Base-by-base conservation (phyloP, 2,329 filamentous ascomycete species). In the Didymella keratinophila region DNA sequence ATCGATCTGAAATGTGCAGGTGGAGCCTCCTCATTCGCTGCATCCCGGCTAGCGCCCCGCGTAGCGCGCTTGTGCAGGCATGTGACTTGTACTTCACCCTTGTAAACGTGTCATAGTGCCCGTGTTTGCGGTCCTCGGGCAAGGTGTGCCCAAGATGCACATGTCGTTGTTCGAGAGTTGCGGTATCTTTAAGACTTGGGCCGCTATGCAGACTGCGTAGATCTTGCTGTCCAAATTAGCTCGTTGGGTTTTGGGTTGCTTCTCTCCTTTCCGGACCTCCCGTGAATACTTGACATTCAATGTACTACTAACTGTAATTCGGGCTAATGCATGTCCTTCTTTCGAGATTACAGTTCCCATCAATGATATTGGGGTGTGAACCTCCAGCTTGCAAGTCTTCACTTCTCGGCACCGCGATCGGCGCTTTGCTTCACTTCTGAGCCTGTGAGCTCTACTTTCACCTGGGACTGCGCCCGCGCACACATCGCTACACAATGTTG, bases 31-130 rank as follows among this genome's bases (percentile, higher is more conserved):
- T 49, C 27, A 58, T 58, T 53, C 44, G 56, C 44, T 14, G 44
- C 16, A 23, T 25, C 27, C 18, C 25, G 20, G 36, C 28, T 41
- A 36, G 39, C 30, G 42, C 30, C 44, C 44, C 56, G 56, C 56
- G 14, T 21, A 44, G 23, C 56, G 56, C 56, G 56, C 44, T 45
- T 53, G 21, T n/a, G 6, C 21, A 41, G 43, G 52, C 49, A 53
- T 58, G 56, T 58, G 56, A 45, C 50, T 21, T 49, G n/a, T 11
- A 27, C 23, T 53, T 39, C 36, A 53, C 21, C 43, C 45, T 14
- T 45, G 27, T 14, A 34, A 4, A 25, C 18, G 16, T 16, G 16
- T n/a, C 25, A 30, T 20, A 14, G 43, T 52, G 32, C 30, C n/a
- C 32, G 41, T 18, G 10, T 27, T 18, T 28, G 14, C 21, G 20